Percentiles rank a stretch among this genome's conserved stretches.
Evolutionary conservation across 2,329 filamentous ascomycete species (phyloP).

Genomic region (Sordariomycetes sp.): DNA sequence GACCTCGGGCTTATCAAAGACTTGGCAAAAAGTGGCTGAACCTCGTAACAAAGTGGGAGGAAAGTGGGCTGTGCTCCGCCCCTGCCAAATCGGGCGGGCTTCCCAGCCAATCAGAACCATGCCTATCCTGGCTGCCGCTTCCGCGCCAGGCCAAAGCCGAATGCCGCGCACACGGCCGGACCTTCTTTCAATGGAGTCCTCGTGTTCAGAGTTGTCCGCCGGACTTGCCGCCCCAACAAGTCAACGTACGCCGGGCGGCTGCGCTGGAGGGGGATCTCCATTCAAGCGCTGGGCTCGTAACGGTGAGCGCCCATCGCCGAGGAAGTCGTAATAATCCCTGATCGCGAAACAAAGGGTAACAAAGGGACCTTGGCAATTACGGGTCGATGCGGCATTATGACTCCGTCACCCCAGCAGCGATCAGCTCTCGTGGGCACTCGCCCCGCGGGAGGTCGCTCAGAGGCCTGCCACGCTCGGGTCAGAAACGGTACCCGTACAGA

Average conservation of each 20-base stretch:
- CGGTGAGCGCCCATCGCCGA: not conserved
- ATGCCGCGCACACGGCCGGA: not conserved
- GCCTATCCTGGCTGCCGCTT: not conserved
- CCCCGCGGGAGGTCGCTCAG: not conserved
- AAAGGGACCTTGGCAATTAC: not conserved
- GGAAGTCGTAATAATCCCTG: not conserved
- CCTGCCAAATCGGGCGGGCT: not conserved
- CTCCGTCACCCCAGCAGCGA: not conserved
- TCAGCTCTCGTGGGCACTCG: not conserved
- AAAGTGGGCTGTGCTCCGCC: not conserved
- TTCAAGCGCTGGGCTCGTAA: not conserved
- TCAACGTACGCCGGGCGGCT: not conserved
- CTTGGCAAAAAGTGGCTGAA: not conserved
- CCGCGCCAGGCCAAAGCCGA: not conserved
- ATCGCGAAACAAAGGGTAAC: not conserved
- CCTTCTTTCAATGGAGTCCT: not conserved
- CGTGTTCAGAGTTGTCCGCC: not conserved
- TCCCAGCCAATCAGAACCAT: not conserved
- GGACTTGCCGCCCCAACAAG: not conserved
- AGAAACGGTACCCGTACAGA: not conserved
- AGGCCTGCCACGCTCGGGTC: not conserved
- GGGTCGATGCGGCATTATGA: not conserved
- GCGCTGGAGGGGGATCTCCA: not conserved
- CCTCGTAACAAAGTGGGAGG: not conserved
- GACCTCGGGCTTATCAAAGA: not conserved